Evolutionary conservation across 1,284 basidiomycete species (phyloP), one percentile per base, ranked within the genome.

Genomic region (Malassezia yamatoensis): DNA sequence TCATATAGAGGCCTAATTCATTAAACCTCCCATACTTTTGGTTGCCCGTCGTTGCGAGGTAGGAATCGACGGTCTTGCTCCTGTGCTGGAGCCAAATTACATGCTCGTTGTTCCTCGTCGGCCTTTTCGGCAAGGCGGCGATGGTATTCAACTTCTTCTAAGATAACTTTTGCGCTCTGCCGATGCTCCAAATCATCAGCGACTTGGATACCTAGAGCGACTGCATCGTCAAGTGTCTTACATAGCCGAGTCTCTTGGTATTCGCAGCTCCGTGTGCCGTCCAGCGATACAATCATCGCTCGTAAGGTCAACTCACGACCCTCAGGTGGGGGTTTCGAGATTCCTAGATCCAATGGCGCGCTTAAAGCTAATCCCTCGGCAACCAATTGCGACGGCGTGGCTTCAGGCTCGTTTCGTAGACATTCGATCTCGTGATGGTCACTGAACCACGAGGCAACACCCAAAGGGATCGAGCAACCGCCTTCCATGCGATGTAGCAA

Each of bases 381-480:
- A 13, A 36, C 15, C 11, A 52, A 33, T 36, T 50, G 49, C 43
- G 36, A 16, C 0, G 54, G 49, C 35, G 47, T 38, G 1, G 37
- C 48, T 5, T 11, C 9, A 16, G 38, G 48, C 54, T 72, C 71
- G 49, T 62, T 62, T n/a, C 66, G 53, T 50, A 51, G 45, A 5
- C 64, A 66, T 38, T 74, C 71, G 21, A 68, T 52, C 39, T 58
- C 57, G 8, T 60, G 62, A 51, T 74, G 67, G 48, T 73, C 70
- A 10, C 64, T 62, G 41, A 73, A 70, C 63, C 47, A 63, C 53
- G 83, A 85, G 55, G 81, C 79, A 33, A 89, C 85, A 15, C 93
- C 91, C n/a, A 96, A 90, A 0, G 93, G 94, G 1, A 98, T 90
- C 58, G 87, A 91, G 76, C 94, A 98, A 29, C 91, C 94, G 11